A percentile compares a stretch with the other conserved stretches of the same genome.
Evolutionary conservation across 1,284 basidiomycete genomes (phyloP).

Genomic region (Chalciporus piperatoides): DNA sequence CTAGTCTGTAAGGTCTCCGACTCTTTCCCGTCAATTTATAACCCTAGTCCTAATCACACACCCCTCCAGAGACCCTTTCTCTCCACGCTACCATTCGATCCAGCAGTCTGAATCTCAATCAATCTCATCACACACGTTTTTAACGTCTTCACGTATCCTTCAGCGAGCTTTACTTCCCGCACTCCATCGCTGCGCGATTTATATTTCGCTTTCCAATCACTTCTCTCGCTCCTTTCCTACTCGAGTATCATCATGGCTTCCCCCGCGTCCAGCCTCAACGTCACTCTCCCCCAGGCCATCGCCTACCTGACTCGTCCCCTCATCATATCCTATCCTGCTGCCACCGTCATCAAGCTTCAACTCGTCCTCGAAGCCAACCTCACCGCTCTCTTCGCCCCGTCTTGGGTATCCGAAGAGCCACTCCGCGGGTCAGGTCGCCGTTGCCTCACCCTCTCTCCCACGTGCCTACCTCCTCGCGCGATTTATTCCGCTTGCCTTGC

Average conservation of each 20-base stretch:
- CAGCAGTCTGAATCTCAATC: constrained; percentile 27
- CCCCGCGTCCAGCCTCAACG: constrained; percentile 52
- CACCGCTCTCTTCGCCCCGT: constrained; percentile 57
- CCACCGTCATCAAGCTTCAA: constrained; percentile 63
- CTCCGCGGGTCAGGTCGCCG: constrained; percentile 65
- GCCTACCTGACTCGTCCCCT: constrained; percentile 67
- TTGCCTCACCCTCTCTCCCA: constrained; percentile 69
- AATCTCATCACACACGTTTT: constrained; percentile 10
- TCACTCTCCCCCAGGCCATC: constrained; percentile 68
- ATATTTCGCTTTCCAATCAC: constrained; percentile 25
- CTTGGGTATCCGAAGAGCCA: constrained; percentile 62
- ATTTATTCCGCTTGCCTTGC: constrained; percentile 66
- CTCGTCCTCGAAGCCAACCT: constrained; percentile 67
- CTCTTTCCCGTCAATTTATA: not conserved
- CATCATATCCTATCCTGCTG: constrained; percentile 48
- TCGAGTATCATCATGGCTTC: constrained; percentile 40
- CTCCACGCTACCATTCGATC: constrained; percentile 20
- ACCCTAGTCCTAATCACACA: not conserved
- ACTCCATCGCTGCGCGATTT: constrained; percentile 68
- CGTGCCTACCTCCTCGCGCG: constrained; percentile 60
- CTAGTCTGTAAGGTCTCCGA: constrained; percentile 27
- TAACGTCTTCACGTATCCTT: constrained; percentile 29
- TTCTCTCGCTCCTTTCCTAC: constrained; percentile 10
- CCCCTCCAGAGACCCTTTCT: constrained; percentile 7
- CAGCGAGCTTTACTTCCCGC: constrained; percentile 28